phyloP scores from a whole-genome alignment of 148 eudicot genomes.

The Suaeda aralocaspica region DNA sequence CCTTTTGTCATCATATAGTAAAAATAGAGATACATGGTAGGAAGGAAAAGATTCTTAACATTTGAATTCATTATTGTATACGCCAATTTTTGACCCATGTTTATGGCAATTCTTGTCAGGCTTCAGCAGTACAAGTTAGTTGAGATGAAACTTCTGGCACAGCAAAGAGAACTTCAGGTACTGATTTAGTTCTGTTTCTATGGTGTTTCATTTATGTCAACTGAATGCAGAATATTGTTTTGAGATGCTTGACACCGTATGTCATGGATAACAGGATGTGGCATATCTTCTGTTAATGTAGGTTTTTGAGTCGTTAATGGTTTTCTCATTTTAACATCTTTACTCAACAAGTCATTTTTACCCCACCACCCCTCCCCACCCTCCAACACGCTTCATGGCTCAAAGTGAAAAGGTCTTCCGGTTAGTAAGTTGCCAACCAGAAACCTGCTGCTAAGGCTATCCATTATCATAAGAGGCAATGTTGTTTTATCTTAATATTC shows the following conservation, averaged over 20 bases:
- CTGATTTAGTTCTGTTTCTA: constrained; percentile 11
- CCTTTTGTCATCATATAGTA: background rate
- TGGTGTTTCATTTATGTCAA: background rate
- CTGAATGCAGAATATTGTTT: background rate
- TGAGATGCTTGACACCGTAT: background rate
- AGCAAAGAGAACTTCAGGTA: constrained; percentile 92
- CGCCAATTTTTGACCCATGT: background rate
- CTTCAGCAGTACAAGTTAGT: constrained; percentile 78
- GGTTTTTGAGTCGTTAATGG: no score
- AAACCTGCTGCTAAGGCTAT: background rate
- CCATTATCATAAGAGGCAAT: background rate
- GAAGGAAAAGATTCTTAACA: background rate
- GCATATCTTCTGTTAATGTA: no score
- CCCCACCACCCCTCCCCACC: no score
- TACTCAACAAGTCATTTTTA: no score
- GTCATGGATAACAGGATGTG: background rate
- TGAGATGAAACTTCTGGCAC: constrained; percentile 89
- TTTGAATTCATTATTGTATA: background rate
- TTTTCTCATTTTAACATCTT: no score
- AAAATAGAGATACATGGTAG: background rate
- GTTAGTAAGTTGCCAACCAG: no score
- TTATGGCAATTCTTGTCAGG: constrained; percentile 32
- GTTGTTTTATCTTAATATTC: no score
- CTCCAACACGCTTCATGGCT: no score
- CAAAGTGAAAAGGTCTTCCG: no score